Base-by-base conservation (phyloP, 345 rosid genomes). In the Nasturtium officinale region DNA sequence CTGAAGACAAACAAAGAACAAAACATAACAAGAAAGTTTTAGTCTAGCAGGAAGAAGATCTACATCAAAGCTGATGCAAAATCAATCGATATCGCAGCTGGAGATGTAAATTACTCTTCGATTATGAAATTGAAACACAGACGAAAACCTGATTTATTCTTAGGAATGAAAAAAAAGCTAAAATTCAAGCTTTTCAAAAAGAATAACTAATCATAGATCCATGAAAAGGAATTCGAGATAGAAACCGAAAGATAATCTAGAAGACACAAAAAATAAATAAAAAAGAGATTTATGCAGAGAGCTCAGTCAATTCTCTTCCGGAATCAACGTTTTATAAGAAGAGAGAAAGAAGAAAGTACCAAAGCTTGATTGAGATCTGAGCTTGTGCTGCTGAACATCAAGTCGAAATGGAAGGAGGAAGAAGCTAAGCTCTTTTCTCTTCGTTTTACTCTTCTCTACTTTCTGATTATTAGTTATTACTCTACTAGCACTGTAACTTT, bases 371-470 rank as follows among this genome's bases (percentile, higher is more conserved):
- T 30, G 54, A 72, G 68, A 61, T 61, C 68, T 33, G 16, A 61
- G 68, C 55, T 60, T 71, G 42, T 45, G 48, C 68, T 17, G 69
- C 33, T 61, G 17, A 72, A 51, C 33, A 51, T 61, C 54, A 17
- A 62, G 69, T 62, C 62, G 43, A 62, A 53, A 72, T 72, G 54
- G 69, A 50, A 71, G 68, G 52, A 61, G 6, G 75, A 61, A 61
- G 61, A 71, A 61, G 75, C 69, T 3, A 28, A 23, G 4, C 58
- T 47, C 67, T 59, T 48, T 48, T n/a, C 66, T 58, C 47, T 69
- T 70, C 66, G 11, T 47, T 70, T 46, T 58, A 47, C 66, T 59
- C 66, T 47, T 70, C 58, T 57, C 65, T 45, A 58, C 73, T 13
- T 21, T 57, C 21, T n/a, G n/a, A n/a, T n/a, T n/a, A n/a, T n/a